Conservation (phyloP, 2,329 filamentous ascomycete genomes). For the Colletotrichum destructivum region DNA sequence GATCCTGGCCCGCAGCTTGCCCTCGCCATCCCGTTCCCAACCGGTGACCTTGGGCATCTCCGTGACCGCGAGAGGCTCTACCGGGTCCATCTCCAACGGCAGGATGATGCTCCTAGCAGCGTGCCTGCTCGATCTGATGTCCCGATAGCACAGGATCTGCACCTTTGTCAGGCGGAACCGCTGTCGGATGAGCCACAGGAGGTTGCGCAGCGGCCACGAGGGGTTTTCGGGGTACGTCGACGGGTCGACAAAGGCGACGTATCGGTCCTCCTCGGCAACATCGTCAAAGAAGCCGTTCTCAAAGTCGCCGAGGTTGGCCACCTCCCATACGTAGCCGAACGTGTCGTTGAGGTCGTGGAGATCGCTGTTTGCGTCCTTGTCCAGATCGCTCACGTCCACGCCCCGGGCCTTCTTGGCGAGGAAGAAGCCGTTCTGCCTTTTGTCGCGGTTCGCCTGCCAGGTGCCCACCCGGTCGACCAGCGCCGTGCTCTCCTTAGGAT, state of each 20-base stretch:
- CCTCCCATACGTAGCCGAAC: constrained; percentile 78
- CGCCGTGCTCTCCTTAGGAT: constrained; percentile 78
- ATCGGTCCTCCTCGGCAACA: constrained; percentile 80
- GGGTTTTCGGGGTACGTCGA: constrained; percentile 91
- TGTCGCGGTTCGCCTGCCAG: constrained; percentile 85
- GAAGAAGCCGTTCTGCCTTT: constrained; percentile 93
- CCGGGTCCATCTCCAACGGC: constrained; percentile 70
- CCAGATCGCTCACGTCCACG: constrained; percentile 42
- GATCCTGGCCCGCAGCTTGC: constrained; percentile 83
- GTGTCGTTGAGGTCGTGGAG: constrained; percentile 42
- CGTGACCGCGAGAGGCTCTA: constrained; percentile 59
- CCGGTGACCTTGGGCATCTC: constrained; percentile 92
- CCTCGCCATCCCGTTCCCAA: constrained; percentile 88
- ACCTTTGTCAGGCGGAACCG: constrained; percentile 83
- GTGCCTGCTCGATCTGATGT: constrained; percentile 83
- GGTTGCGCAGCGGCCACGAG: constrained; percentile 93
- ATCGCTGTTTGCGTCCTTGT: constrained; percentile 41
- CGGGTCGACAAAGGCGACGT: constrained; percentile 90
- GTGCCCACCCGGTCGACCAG: constrained; percentile 89
- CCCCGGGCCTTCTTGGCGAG: constrained; percentile 82
- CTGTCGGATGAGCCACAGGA: constrained; percentile 87
- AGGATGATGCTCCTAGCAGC: constrained; percentile 87
- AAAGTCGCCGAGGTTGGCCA: constrained; percentile 82
- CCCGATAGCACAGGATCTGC: constrained; percentile 92
- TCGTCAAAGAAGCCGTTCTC: constrained; percentile 90